Evolutionary conservation across 305 asterid species (phyloP), one percentile per base, ranked within the genome.

Genomic region (Fraxinus baroniana): DNA sequence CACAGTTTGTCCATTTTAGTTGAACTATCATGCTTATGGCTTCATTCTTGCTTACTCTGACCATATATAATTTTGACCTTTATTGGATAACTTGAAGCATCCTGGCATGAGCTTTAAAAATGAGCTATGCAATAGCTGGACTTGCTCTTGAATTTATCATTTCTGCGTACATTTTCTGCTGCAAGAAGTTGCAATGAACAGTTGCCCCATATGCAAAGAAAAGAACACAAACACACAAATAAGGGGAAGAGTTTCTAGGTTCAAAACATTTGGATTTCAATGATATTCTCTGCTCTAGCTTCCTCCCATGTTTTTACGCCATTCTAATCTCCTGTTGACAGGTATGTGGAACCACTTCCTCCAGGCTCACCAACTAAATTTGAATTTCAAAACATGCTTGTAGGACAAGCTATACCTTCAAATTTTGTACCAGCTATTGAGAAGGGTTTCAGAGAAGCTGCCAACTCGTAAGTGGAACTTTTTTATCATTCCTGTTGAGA

Each of bases 401-500:
- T 96, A 37, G 99, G 99, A 81, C 97, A 92, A 88, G 93, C 94
- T 81, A 85, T 96, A 86, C 98, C 99, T 30, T 91, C 98, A 82
- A 91, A 88, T 81, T 96, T 91, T 84, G 93, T 96, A 80, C 98
- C 99, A 41, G 95, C 98, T 79, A 96, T 96, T 79, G 98, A 94
- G 85, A 96, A 94, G 89, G 99, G 99, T 68, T 94, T 96, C 80
- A 93, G 85, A 87, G 99, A 96, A 90, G 99, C 99, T 83, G 98
- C 95, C 77, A 96, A 96, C 90, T 96, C 98, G 99, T 96, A 86
- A 77, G 97, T 88, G 76, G 70, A 79, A 81, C 75, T 81, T 87
- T 52, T 68, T 15, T 68, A 4, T 26, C n/a, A 28, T 68, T 10
- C 15, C 8, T 26, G 74, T 24, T 68, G 18, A 28, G 57, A 46